Percentiles rank a stretch among this genome's conserved stretches.
phyloP scores from a whole-genome alignment of 2,329 filamentous ascomycete species.

The Alternaria ethzedia region DNA sequence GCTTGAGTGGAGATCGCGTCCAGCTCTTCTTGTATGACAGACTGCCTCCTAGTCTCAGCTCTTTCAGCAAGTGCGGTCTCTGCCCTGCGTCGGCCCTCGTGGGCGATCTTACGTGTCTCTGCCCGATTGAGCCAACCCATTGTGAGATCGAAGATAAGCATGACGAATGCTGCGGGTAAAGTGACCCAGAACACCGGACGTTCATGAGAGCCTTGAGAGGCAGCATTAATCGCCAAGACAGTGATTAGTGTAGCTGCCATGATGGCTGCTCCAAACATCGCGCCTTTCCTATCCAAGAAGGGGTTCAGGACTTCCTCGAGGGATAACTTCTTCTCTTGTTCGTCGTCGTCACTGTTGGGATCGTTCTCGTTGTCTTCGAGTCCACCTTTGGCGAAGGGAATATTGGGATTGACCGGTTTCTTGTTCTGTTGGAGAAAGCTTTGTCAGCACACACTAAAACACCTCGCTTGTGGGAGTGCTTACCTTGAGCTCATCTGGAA shows the following conservation, averaged over 20 bases:
- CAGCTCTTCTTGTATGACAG: conserved; percentile 13
- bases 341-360: conserved; percentile 55
- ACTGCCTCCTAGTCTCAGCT: conserved; percentile 41
- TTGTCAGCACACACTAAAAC: background rate
- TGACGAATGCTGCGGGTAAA: conserved; percentile 69
- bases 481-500: conserved; percentile 62
- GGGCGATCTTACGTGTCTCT: conserved; percentile 68
- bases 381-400: conserved; percentile 67
- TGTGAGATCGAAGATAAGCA: conserved; percentile 71
- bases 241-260: conserved; percentile 73
- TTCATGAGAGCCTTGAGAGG: conserved; percentile 57
- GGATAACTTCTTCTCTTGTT: conserved; percentile 60
- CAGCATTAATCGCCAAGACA: conserved; percentile 70
- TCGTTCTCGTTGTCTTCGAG: conserved; percentile 59
- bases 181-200: conserved; percentile 72
- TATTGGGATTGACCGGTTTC: conserved; percentile 74
- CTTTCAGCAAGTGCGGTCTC: conserved; percentile 49
- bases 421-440: conserved; percentile 39
- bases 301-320: conserved; percentile 79
- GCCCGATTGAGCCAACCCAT: conserved; percentile 69
- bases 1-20: conserved; percentile 9
- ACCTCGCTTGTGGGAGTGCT: background rate
- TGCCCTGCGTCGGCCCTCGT: conserved; percentile 59
- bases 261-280: conserved; percentile 67
- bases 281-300: conserved; percentile 71